Evolutionary conservation across 2,329 filamentous ascomycete genomes (phyloP), one percentile per base, ranked within the genome.

Genomic region (Leptographium procerum): DNA sequence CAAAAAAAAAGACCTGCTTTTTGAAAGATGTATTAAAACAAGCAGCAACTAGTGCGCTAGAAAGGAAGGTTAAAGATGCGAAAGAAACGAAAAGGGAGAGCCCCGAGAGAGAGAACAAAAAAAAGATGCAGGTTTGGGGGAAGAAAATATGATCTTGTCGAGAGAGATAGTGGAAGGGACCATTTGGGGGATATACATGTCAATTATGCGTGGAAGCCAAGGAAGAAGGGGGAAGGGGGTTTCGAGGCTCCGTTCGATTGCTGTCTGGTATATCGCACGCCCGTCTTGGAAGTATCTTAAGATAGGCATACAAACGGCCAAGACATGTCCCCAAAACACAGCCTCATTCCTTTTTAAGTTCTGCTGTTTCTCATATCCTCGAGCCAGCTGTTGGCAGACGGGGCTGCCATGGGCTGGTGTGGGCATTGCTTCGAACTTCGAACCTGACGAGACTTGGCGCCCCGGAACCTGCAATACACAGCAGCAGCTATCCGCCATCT

Each of bases 11-110:
- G 53, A 22, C 22, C 10, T 26, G 7, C 28, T 36, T 58, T 40
- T 10, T 13, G 24, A 22, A 9, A 51, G 31, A 60, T 61, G 40
- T 6, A 57, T n/a, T n/a, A 57, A 65, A 63, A 62, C 59, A n/a
- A 59, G 60, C 50, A 52, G 61, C 64, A 62, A 61, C 65, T 61
- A 57, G 66, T 67, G 68, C 66, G 64, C 66, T 67, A 60, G 59
- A 65, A 60, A 65, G 65, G 51, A 63, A 62, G 61, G n/a, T n/a
- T n/a, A n/a, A 43, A 43, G 4, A 43, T 65, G 60, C 53, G 62
- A 47, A 50, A 59, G 60, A 45, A 60, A 36, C 34, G 62, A 62
- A 60, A 61, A 61, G 16, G 19, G 40, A 40, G 16, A 19, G 16
- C 19, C 19, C 40, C 19, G 16, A 43, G 40, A 43, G 16, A 13